Evolutionary conservation across 2,329 filamentous ascomycete species (phyloP), one percentile per base, ranked within the genome.

Genomic region (Scedosporium dehoogii): DNA sequence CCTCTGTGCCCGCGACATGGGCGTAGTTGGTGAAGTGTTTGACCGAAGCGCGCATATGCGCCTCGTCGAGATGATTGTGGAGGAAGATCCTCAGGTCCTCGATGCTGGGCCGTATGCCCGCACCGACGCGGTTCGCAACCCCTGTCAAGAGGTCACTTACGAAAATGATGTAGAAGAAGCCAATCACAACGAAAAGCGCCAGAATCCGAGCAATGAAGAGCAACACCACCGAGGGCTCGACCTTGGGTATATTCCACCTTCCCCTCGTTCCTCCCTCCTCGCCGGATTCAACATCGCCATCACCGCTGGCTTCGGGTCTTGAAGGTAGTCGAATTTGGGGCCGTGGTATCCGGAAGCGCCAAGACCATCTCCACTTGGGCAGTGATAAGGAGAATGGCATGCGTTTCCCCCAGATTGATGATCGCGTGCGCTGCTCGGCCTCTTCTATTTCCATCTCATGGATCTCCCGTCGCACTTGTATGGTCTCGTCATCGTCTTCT

Each of bases 1-100:
- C 94, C 76, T 96, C 88, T 3, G 92, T 96, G n/a, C 94, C 94
- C 2, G 91, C 94, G 65, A 97, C 81, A 73, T 97, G 94, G 65
- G 94, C 90, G 71, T 90, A 96, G 62, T 83, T 84, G 4, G 91
- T 93, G 65, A 93, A 85, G 70, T 92, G 89, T 69, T 84, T 79
- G 64, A 96, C 76, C 63, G 90, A 89, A 48, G 90, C 86, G 66
- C 85, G 83, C 72, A 94, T 88, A 59, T 82, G 80, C 64, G 81
- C 80, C 62, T 84, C 79, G 69, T 96, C 88, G 66, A 96, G 84
- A 68, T 85, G 85, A 58, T 81, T 79, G 72, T 94, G 86, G 27
- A 96, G 82, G 73, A 88, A 90, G 63, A 84, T 79, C 62, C 91
- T 85, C 63, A 97, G 85, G 65, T 86, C 88, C 69, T 96, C 91